phyloP scores from a whole-genome alignment of 2,329 filamentous ascomycete genomes.

The Alternaria sp. region DNA sequence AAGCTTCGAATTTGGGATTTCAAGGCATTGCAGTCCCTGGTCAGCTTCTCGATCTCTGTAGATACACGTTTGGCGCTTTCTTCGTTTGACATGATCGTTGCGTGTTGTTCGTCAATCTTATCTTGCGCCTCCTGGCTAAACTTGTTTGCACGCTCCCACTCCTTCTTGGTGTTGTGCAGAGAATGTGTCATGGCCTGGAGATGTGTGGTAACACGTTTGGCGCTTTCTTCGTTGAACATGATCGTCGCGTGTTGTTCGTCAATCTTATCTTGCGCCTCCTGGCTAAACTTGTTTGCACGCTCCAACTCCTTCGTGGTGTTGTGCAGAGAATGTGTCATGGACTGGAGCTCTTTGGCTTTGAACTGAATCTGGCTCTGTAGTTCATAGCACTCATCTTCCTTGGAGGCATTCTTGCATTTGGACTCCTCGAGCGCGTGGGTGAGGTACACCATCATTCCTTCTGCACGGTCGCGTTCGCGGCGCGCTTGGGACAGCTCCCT shows the following conservation, averaged over 20 bases:
- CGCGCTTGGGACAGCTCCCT: neutral
- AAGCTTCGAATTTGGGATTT: neutral
- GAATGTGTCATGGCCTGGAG: conserved; percentile 3
- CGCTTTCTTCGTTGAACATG: neutral
- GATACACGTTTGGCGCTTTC: neutral
- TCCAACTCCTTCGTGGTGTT: neutral
- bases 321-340: neutral
- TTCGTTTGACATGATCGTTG: neutral
- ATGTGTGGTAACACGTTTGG: neutral
- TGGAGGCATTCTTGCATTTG: neutral
- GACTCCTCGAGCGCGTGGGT: neutral
- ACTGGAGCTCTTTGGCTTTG: conserved; percentile 5
- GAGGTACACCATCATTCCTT: neutral
- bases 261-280: neutral
- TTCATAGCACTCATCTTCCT: neutral
- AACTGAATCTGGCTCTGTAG: conserved; percentile 4
- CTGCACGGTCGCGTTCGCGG: neutral
- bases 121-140: neutral
- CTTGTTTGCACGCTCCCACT: neutral
- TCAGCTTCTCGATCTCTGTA: neutral
- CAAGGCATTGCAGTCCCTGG: neutral
- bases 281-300: neutral
- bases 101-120: neutral
- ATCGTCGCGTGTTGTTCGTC: neutral
- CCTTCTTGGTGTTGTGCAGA: neutral